Evolutionary conservation across 2,329 filamentous ascomycete genomes (phyloP).

Genomic region (Fusarium veterinarium): DNA sequence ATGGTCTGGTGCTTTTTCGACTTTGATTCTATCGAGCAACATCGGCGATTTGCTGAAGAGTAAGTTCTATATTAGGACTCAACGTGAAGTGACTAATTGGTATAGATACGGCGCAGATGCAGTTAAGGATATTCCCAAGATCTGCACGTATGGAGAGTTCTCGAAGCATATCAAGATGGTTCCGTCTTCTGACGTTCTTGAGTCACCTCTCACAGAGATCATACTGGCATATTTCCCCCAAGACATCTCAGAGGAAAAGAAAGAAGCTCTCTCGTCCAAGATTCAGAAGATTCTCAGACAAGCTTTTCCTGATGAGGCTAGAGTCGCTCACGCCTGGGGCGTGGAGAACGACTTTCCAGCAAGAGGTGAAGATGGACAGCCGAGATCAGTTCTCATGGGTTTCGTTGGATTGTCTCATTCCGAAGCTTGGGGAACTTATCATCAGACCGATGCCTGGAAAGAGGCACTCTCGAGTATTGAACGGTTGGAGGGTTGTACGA

Average conservation of each 20-base stretch:
- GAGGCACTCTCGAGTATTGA: not conserved
- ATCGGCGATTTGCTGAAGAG: constrained; percentile 4
- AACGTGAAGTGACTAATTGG: not conserved
- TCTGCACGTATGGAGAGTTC: constrained; percentile 16
- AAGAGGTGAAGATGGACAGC: not conserved
- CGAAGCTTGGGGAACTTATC: not conserved
- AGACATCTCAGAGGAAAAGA: not conserved
- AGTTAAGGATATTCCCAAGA: constrained; percentile 17
- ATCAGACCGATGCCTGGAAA: not conserved
- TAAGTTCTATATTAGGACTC: not conserved
- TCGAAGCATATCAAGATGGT: constrained; percentile 10
- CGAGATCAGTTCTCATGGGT: not conserved
- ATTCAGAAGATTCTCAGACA: not conserved
- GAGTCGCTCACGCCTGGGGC: constrained; percentile 6
- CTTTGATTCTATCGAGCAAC: constrained; percentile 19
- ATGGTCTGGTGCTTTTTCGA: constrained; percentile 28
- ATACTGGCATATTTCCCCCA: constrained; percentile 7
- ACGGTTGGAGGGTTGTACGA: not conserved
- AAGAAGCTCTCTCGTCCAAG: not conserved
- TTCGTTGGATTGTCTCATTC: not conserved
- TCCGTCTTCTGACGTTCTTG: constrained; percentile 14
- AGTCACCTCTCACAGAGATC: not conserved
- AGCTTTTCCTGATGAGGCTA: not conserved
- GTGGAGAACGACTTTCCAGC: constrained; percentile 21
- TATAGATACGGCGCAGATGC: constrained; percentile 9